Percentiles rank a stretch among this genome's conserved stretches.
These are phyloP conservation scores for Poterioochromonas sp. DNA, from an alignment of 352 stramenopile genomes.

Conservation along the genomic window DNA sequence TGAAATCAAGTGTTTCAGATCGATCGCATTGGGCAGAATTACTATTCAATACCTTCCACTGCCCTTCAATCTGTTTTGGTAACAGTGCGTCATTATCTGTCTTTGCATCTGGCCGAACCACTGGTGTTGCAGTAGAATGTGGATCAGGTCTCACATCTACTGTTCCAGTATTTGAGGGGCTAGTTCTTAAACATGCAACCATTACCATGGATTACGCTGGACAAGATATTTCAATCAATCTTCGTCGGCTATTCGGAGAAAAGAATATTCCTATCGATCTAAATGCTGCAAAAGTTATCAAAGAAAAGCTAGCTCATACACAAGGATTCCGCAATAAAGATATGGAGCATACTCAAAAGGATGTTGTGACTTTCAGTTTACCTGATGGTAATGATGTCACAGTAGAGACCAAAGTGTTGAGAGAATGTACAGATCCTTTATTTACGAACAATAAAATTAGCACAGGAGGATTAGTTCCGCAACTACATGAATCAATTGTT, in stretches of 20 bases:
- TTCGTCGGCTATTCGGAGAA: slow-evolving; percentile 57
- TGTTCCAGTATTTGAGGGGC: slow-evolving; percentile 49
- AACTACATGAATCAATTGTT: not conserved
- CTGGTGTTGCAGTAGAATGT: slow-evolving; percentile 68
- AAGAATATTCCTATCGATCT: slow-evolving; percentile 42
- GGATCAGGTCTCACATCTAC: slow-evolving; percentile 68
- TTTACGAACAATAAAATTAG: not conserved
- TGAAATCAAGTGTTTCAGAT: slow-evolving; percentile 55
- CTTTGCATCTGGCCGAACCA: slow-evolving; percentile 68
- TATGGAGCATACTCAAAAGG: slow-evolving; percentile 39
- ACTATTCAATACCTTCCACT: slow-evolving; percentile 63
- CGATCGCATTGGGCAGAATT: slow-evolving; percentile 66
- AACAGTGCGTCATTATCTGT: slow-evolving; percentile 66
- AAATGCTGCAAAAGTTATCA: slow-evolving; percentile 53
- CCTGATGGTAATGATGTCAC: slow-evolving; percentile 22
- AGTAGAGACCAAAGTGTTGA: not conserved
- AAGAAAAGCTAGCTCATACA: slow-evolving; percentile 55
- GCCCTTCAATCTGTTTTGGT: slow-evolving; percentile 68
- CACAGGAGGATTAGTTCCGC: not conserved
- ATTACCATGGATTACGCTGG: slow-evolving; percentile 59
- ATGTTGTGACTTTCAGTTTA: slow-evolving; percentile 36
- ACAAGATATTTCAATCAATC: slow-evolving; percentile 60
- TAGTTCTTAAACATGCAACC: slow-evolving; percentile 60
- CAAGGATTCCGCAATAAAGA: slow-evolving; percentile 16
- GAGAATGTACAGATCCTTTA: not conserved